Conservation (phyloP, 225 moss, liverwort and hornwort species). For the Bryoerythrophyllum caledonicum region DNA sequence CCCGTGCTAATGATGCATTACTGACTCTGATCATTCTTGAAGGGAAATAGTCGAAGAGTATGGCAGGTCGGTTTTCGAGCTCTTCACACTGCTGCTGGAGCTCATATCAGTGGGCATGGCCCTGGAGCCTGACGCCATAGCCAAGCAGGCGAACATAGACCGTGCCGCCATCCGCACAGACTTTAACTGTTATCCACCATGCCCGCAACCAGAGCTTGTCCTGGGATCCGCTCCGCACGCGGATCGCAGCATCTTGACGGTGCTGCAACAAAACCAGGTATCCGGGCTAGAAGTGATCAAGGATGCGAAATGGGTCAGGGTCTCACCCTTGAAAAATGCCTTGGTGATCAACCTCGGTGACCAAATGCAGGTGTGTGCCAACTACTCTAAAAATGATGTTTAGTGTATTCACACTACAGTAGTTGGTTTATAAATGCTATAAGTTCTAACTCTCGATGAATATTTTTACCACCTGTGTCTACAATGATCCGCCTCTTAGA, state of each 20-base stretch:
- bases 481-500: too few species aligned
- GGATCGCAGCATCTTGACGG: slow-evolving; percentile 41
- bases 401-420: too few species aligned
- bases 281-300: too few species aligned
- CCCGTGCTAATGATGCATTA: background rate
- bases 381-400: too few species aligned
- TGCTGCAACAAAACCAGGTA: too few species aligned
- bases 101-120: too few species aligned
- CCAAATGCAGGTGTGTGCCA: slow-evolving; percentile 41
- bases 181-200: slow-evolving; percentile 51
- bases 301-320: too few species aligned
- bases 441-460: too few species aligned
- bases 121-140: slow-evolving; percentile 28
- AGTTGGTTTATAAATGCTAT: too few species aligned
- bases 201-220: slow-evolving; percentile 34
- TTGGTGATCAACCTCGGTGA: too few species aligned
- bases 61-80: slow-evolving; percentile 3
- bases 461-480: too few species aligned
- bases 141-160: slow-evolving; percentile 12
- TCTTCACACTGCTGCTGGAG: slow-evolving; percentile 8
- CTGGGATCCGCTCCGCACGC: slow-evolving; percentile 37
- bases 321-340: too few species aligned
- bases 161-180: slow-evolving; percentile 15
- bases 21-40: background rate
- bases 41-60: slow-evolving; percentile 21